These are phyloP conservation scores for Aspergillus sp. DNA, from an alignment of 2,329 filamentous ascomycete species.

Conservation along the genomic window DNA sequence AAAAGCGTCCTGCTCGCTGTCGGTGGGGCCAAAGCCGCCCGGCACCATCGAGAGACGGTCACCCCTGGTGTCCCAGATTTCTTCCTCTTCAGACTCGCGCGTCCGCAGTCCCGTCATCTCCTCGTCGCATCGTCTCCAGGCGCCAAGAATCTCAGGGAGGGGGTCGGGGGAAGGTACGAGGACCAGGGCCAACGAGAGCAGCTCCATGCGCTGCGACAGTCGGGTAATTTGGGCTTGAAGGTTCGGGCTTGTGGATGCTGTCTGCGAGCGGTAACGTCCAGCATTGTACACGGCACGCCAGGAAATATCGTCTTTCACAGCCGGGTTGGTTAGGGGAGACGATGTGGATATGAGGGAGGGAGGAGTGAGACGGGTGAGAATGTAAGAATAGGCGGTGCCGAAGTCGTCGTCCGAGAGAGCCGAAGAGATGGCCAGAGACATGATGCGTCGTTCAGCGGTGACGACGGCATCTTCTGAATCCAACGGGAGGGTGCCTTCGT, in stretches of 20 bases:
- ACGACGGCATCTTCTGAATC: constrained; percentile 28
- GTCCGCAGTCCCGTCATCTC: constrained; percentile 56
- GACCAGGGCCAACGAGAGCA: constrained; percentile 62
- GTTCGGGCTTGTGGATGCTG: constrained; percentile 28
- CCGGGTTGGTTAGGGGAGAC: constrained; percentile 26
- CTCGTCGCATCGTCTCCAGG: constrained; percentile 64
- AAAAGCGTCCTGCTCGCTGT: constrained; percentile 45
- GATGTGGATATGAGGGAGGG: constrained; percentile 33
- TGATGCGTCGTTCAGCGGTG: constrained; percentile 48
- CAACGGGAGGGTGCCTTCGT: constrained; percentile 16
- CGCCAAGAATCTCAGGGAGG: constrained; percentile 60
- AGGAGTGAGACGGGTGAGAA: constrained; percentile 57
- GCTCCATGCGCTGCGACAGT: constrained; percentile 64
- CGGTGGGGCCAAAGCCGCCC: constrained; percentile 45
- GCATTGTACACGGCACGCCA: constrained; percentile 66
- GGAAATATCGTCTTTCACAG: constrained; percentile 55
- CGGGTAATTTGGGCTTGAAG: constrained; percentile 50
- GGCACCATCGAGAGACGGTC: constrained; percentile 44
- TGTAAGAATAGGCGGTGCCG: constrained; percentile 66
- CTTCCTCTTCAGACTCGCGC: constrained; percentile 56
- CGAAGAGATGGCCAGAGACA: constrained; percentile 46
- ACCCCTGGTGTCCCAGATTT: constrained; percentile 57
- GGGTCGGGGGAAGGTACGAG: constrained; percentile 56
- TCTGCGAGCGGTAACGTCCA: constrained; percentile 52
- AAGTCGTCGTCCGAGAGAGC: constrained; percentile 47